Conservation (phyloP, 495 filamentous ascomycete species). For the Penicillium waksmanii region DNA sequence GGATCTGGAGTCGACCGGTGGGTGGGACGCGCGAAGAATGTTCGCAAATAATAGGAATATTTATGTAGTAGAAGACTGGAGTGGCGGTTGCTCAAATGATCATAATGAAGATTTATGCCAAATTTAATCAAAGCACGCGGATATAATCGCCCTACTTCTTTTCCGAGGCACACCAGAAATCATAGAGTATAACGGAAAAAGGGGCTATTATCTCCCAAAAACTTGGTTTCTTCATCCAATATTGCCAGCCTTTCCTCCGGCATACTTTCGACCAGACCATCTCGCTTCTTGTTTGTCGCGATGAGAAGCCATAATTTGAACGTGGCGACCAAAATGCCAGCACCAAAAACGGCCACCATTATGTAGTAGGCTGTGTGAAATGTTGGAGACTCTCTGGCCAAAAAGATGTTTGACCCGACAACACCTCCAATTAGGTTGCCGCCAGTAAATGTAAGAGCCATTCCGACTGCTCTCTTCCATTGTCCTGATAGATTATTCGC, state of each 20-base stretch:
- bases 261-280: neutral
- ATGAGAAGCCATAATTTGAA: constrained; percentile 1
- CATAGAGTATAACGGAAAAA: constrained; percentile 6
- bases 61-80: neutral
- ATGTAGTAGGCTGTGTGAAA: constrained; percentile 1
- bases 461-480: constrained; percentile 2
- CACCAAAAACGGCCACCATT: neutral
- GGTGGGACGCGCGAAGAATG: constrained; percentile 13
- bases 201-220: neutral
- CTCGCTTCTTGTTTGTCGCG: neutral
- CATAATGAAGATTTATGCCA: neutral
- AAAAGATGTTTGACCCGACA: neutral
- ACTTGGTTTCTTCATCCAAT: neutral
- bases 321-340: neutral
- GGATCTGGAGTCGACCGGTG: constrained; percentile 28
- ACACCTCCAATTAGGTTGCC: constrained; percentile 1
- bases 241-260: neutral
- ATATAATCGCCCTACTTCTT: too few species aligned
- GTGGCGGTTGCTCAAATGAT: neutral
- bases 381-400: neutral
- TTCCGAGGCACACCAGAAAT: neutral
- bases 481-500: neutral
- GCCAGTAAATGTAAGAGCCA: constrained; percentile 3
- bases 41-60: neutral
- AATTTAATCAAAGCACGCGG: too few species aligned